phyloP scores from a whole-genome alignment of 345 rosid species.

The Gossypium bickii region DNA sequence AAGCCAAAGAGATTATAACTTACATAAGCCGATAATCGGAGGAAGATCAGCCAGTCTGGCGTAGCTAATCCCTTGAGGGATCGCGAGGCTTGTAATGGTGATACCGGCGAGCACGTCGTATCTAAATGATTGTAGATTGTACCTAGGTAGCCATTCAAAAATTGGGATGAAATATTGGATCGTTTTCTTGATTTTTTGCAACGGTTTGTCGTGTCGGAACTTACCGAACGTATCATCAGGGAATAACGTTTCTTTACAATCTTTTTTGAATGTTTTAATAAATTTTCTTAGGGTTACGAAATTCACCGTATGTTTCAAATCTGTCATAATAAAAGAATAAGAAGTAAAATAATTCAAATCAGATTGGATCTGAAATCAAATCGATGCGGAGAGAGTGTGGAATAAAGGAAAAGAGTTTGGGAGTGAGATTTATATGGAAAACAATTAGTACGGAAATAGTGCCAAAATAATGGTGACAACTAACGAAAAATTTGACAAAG shows the following conservation, averaged over 20 bases:
- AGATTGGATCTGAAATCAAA: neutral
- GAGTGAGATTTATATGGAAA: neutral
- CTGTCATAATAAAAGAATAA: neutral
- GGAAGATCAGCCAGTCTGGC: conserved; percentile 75
- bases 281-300: conserved; percentile 51
- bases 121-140: conserved; percentile 37
- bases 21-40: conserved; percentile 82
- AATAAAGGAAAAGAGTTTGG: neutral
- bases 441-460: neutral
- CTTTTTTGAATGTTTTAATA: conserved; percentile 31
- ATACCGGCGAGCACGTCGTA: conserved; percentile 83
- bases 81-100: conserved; percentile 83
- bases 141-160: conserved; percentile 73
- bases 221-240: conserved; percentile 79
- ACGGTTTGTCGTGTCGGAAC: conserved; percentile 27
- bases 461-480: neutral
- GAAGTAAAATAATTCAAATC: neutral
- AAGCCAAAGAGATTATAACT: conserved; percentile 9
- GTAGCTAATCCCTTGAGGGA: conserved; percentile 93
- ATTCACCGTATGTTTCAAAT: conserved; percentile 31
- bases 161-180: conserved; percentile 67
- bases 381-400: neutral
- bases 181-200: conserved; percentile 22
- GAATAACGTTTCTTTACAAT: conserved; percentile 65
- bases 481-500: neutral